phyloP scores from a whole-genome alignment of 2,329 filamentous ascomycete genomes.

The Seiridium cupressi region DNA sequence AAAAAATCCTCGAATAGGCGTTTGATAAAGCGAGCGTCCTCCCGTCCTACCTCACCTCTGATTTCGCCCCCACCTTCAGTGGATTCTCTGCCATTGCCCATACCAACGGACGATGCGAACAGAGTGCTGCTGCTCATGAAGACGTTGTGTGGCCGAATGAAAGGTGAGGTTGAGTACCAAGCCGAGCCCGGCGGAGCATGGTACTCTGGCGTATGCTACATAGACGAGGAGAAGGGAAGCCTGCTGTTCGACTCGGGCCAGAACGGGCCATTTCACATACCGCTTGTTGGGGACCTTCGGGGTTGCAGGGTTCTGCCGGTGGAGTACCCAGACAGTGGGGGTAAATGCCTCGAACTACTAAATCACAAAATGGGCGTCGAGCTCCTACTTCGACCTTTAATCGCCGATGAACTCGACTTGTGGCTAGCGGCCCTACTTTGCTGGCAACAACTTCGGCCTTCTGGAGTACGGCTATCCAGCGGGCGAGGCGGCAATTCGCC shows the following conservation, averaged over 20 bases:
- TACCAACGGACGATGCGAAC: constrained; percentile 66
- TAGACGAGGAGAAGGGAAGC: constrained; percentile 73
- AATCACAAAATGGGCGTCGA: constrained; percentile 55
- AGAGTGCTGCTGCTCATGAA: constrained; percentile 76
- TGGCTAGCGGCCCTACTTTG: constrained; percentile 80
- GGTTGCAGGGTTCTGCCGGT: constrained; percentile 67
- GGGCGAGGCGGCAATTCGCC: constrained; percentile 33
- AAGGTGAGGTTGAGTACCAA: constrained; percentile 73
- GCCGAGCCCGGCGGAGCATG: constrained; percentile 60
- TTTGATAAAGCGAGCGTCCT: constrained; percentile 53
- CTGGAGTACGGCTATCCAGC: constrained; percentile 52
- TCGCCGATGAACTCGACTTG: constrained; percentile 66
- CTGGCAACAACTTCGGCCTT: constrained; percentile 74
- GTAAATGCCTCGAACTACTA: constrained; percentile 53
- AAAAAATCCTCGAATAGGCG: constrained; percentile 49
- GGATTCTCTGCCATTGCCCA: constrained; percentile 58
- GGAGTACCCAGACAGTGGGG: constrained; percentile 41
- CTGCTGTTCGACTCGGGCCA: constrained; percentile 74
- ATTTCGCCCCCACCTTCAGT: constrained; percentile 54
- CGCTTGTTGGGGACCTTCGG: constrained; percentile 70
- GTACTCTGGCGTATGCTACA: constrained; percentile 71
- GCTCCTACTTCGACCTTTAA: constrained; percentile 63
- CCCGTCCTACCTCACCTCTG: constrained; percentile 58
- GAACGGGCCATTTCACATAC: constrained; percentile 61
- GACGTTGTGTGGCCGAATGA: constrained; percentile 74